Evolutionary conservation across 257 asterid genomes (phyloP).

Genomic region (Ballota nigra): DNA sequence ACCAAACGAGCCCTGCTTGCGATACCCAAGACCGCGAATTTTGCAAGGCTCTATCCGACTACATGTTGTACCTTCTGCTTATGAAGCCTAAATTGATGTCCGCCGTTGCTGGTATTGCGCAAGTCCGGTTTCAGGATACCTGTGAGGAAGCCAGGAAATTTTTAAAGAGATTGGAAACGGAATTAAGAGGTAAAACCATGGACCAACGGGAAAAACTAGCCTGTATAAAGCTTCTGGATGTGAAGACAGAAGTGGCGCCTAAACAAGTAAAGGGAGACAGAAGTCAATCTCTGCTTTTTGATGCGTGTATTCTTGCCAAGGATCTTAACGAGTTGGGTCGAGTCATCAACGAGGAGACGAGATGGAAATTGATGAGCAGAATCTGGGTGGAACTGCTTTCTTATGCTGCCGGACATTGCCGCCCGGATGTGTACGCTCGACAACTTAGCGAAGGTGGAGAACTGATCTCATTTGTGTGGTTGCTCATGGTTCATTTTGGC

Average conservation of each 20-base stretch:
- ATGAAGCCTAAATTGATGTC: constrained; percentile 27
- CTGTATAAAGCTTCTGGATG: neutral
- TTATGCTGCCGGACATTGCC: constrained; percentile 39
- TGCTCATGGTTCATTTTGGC: constrained; percentile 46
- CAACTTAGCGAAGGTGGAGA: constrained; percentile 45
- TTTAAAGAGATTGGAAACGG: neutral
- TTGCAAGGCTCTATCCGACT: constrained; percentile 24
- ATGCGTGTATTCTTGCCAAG: constrained; percentile 17
- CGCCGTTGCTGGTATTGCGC: constrained; percentile 12
- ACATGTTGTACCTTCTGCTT: constrained; percentile 22
- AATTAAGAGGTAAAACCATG: neutral
- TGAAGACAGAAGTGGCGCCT: neutral
- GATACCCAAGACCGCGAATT: neutral
- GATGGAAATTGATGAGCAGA: constrained; percentile 33
- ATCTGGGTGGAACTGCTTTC: constrained; percentile 47
- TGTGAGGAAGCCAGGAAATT: constrained; percentile 16
- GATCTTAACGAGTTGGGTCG: neutral
- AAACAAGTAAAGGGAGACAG: constrained; percentile 17
- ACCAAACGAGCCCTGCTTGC: too few relatives aligned
- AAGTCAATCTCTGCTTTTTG: constrained; percentile 25
- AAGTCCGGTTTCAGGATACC: constrained; percentile 19
- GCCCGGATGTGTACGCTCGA: constrained; percentile 30
- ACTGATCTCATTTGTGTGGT: constrained; percentile 41
- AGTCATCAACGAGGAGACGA: too few relatives aligned
- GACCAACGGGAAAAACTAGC: neutral